A percentile compares a stretch with the other conserved stretches of the same genome.
These are phyloP conservation scores for Euphrasia arctica DNA, from an alignment of 305 asterid genomes.

Conservation along the genomic window DNA sequence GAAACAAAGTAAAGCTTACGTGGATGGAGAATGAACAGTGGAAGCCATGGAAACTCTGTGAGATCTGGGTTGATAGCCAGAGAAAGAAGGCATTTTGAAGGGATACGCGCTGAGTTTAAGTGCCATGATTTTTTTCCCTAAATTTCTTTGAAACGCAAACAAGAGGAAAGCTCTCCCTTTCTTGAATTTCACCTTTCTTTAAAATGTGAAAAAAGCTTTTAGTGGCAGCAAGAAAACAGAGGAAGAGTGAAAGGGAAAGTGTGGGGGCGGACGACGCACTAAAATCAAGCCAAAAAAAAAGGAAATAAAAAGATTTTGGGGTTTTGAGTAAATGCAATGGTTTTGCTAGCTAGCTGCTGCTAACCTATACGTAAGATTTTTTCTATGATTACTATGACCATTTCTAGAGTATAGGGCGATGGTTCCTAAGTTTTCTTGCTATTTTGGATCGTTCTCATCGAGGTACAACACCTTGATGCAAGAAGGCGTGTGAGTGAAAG, in stretches of 20 bases:
- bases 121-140: conserved; percentile 38
- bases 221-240: conserved; percentile 1
- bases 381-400: no score
- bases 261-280: conserved; percentile 8
- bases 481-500: no score
- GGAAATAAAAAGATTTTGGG: conserved; percentile 14
- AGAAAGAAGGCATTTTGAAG: conserved; percentile 38
- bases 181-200: not conserved
- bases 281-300: not conserved
- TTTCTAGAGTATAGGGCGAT: no score
- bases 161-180: not conserved
- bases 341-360: conserved; percentile 12
- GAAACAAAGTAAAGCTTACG: conserved; percentile 30
- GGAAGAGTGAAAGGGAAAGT: conserved; percentile 17
- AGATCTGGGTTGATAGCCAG: conserved; percentile 46
- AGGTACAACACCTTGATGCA: no score
- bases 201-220: not conserved
- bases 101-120: conserved; percentile 42
- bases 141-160: not conserved
- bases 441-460: no score
- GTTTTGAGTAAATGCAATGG: conserved; percentile 24
- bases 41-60: conserved; percentile 61
- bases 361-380: not conserved
- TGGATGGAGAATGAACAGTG: conserved; percentile 50
- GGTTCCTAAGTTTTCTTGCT: no score